Base-by-base conservation (phyloP, 2,329 filamentous ascomycete species). In the Claviceps monticola region DNA sequence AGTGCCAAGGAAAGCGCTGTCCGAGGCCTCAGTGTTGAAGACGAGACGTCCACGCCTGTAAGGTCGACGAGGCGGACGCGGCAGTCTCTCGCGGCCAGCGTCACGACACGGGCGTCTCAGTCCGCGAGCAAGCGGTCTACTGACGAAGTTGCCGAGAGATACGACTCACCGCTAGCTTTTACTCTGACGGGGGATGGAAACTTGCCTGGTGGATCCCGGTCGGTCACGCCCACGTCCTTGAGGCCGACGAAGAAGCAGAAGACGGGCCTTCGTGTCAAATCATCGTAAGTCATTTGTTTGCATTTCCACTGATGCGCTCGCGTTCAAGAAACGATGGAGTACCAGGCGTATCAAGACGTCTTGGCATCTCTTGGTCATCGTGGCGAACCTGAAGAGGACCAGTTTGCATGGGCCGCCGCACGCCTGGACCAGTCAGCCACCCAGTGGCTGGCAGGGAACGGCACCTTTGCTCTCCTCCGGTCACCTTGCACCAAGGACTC, bases 261-360 rank as follows among this genome's bases (percentile, higher is more conserved):
- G 62, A 75, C 74, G 50, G 80, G 80, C 41, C 72, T 79, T 54
- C 80, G 82, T 58, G 75, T 84, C 62, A 85, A 86, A 68, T 78
- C 75, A 65, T 86, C 83, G 82, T 83, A 71, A 76, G 80, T 82
- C 56, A 52, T 51, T 49, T 44, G 29, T 43, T 37, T 9, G 19
- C 36, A 5, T 16, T 26, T 34, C 6, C 26, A 19, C 6, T 43
- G 14, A 34, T 34, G 9, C 9, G 29, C 29, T 11, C 29, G 9
- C 29, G 9, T 11, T 34, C 29, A 11, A 34, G 29, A 4, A 34
- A 34, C 9, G 29, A 34, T 34, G 29, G 29, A 34, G 29, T 34
- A 11, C 9, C 29, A 11, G 29, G 9, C 29, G 9, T 11, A 11
- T 34, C 29, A 34, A 34, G 29, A 34, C 29, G 29, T 34, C 29